Evolutionary conservation across 2,329 filamentous ascomycete genomes (phyloP).

Genomic region (Pyrenophora tritici-repentis): DNA sequence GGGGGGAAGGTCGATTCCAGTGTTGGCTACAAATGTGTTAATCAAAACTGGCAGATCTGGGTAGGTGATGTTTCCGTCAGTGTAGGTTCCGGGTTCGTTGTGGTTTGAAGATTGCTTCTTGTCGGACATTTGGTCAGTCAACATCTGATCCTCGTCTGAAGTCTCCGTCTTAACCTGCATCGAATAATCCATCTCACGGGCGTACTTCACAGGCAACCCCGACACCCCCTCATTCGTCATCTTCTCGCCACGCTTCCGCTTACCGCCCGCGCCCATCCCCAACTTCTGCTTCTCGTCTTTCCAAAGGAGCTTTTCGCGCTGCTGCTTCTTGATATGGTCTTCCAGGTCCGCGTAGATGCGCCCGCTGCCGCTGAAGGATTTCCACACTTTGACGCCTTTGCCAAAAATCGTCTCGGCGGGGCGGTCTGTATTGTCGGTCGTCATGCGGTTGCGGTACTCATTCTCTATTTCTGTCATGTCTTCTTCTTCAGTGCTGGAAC

Average conservation of each 20-base stretch:
- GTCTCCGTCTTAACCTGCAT: no score
- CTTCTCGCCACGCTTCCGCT: not conserved
- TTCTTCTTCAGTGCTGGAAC: conserved; percentile 18
- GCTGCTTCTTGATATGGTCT: conserved; percentile 9
- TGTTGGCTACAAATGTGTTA: no score
- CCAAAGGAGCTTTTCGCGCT: conserved; percentile 7
- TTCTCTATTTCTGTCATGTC: conserved; percentile 2
- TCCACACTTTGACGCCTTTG: conserved; percentile 13
- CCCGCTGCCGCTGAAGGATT: conserved; percentile 4
- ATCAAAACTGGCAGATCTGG: not conserved
- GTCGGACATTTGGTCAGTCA: no score
- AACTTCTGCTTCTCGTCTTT: not conserved
- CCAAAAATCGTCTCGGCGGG: conserved; percentile 13
- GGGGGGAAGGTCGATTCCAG: not conserved
- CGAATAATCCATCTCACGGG: not conserved
- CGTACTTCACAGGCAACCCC: not conserved
- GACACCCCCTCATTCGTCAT: not conserved
- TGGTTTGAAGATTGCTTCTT: no score
- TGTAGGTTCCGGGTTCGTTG: not conserved
- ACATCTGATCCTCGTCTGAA: no score
- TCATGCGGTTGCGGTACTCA: conserved; percentile 14
- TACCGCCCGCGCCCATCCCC: not conserved
- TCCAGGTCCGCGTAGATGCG: conserved; percentile 11
- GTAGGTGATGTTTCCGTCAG: not conserved
- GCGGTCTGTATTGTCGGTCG: conserved; percentile 9